Percentiles rank a stretch among this genome's conserved stretches.
phyloP scores from a whole-genome alignment of 2,329 filamentous ascomycete genomes.

The Teratosphaeria nubilosa region DNA sequence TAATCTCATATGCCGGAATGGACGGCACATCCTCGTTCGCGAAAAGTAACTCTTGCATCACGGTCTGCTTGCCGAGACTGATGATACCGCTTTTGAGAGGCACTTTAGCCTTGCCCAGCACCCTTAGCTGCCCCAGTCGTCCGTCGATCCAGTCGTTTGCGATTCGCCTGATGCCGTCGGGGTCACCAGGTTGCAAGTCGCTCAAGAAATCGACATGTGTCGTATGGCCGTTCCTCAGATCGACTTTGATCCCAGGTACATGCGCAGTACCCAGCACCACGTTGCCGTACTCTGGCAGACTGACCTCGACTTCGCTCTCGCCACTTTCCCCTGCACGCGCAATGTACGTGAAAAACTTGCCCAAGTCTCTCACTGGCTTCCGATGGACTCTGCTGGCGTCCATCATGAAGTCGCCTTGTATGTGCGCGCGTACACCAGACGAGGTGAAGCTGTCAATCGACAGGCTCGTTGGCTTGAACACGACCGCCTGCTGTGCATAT shows the following conservation, averaged over 20 bases:
- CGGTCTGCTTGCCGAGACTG: constrained; percentile 62
- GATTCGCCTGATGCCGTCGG: constrained; percentile 66
- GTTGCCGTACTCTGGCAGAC: constrained; percentile 72
- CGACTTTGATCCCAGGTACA: constrained; percentile 65
- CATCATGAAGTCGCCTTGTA: constrained; percentile 73
- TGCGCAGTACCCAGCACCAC: constrained; percentile 65
- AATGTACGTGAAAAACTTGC: constrained; percentile 69
- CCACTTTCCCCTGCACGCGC: constrained; percentile 66
- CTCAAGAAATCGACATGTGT: constrained; percentile 72
- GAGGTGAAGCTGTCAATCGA: constrained; percentile 77
- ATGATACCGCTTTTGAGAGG: constrained; percentile 70
- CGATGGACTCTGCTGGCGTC: constrained; percentile 68
- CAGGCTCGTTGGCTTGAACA: constrained; percentile 72
- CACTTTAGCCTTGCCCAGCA: constrained; percentile 65
- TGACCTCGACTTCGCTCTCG: constrained; percentile 62
- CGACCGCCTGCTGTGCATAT: constrained; percentile 74
- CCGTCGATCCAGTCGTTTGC: constrained; percentile 85
- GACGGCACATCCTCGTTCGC: constrained; percentile 62
- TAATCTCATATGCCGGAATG: constrained; percentile 74
- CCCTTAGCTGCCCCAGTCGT: constrained; percentile 56
- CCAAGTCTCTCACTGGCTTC: constrained; percentile 61
- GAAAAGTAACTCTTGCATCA: constrained; percentile 67
- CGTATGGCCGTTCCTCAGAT: constrained; percentile 65
- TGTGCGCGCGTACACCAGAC: constrained; percentile 64
- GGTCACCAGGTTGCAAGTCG: constrained; percentile 64